Evolutionary conservation across 305 asterid genomes (phyloP).

Genomic region (Lippia alba): DNA sequence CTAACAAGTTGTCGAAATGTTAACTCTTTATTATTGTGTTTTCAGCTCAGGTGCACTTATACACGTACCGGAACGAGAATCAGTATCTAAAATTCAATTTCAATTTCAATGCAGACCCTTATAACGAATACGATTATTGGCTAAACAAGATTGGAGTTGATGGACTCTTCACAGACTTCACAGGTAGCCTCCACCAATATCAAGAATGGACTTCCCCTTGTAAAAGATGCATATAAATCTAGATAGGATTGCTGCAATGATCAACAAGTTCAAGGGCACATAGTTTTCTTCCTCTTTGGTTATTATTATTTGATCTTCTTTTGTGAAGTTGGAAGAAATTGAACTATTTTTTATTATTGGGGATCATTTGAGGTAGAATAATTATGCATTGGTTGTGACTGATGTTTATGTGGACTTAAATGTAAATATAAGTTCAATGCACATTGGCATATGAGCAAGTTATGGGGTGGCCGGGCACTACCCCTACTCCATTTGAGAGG

Average conservation of each 20-base stretch:
- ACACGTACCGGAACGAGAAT: slow-evolving; percentile 83
- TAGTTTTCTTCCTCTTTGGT: slow-evolving; percentile 21
- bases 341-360: not conserved
- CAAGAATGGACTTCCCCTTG: slow-evolving; percentile 80
- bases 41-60: slow-evolving; percentile 80
- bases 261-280: slow-evolving; percentile 48
- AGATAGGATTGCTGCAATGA: slow-evolving; percentile 55
- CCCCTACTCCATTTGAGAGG: no score
- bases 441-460: no score
- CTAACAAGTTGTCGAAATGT: not conserved
- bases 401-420: not conserved
- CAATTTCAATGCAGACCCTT: slow-evolving; percentile 90
- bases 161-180: slow-evolving; percentile 90
- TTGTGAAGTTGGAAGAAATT: not conserved
- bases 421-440: not conserved
- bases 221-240: slow-evolving; percentile 52
- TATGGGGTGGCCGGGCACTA: no score
- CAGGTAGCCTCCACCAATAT: slow-evolving; percentile 86
- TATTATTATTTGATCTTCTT: not conserved
- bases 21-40: not conserved
- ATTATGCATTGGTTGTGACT: not conserved
- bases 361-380: not conserved
- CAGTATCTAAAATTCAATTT: slow-evolving; percentile 76
- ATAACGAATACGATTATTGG: slow-evolving; percentile 81
- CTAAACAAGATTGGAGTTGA: slow-evolving; percentile 76